Percentiles rank a stretch among this genome's conserved stretches.
Evolutionary conservation across 257 asterid species (phyloP).

Genomic region (Ophiorrhiza pumila): DNA sequence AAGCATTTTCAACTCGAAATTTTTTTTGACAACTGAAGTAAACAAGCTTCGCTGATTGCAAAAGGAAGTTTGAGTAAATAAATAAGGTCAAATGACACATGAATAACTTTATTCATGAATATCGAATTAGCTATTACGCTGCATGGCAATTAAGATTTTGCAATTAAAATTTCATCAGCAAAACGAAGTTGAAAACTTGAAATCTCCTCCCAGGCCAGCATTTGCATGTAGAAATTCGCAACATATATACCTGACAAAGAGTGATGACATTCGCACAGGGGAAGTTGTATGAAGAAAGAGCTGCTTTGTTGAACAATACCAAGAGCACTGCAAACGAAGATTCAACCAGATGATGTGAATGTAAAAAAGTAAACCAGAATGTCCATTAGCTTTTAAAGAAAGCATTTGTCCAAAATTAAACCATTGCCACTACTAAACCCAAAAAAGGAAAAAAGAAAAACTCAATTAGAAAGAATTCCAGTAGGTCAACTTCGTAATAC

Average conservation of each 20-base stretch:
- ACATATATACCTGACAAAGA: slow-evolving; percentile 68
- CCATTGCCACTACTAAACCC: background rate
- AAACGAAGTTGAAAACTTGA: background rate
- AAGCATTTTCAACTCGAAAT: background rate
- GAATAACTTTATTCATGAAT: no score
- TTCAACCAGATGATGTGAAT: slow-evolving; percentile 12
- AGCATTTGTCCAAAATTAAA: slow-evolving; percentile 4
- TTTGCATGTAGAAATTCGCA: slow-evolving; percentile 10
- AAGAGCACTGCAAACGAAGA: slow-evolving; percentile 67
- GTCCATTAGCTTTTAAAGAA: background rate
- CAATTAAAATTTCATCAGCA: slow-evolving; percentile 2
- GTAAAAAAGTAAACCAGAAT: background rate
- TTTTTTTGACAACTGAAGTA: background rate
- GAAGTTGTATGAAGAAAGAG: slow-evolving; percentile 85
- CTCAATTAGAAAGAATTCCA: background rate
- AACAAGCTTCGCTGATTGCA: background rate
- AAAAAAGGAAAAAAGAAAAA: background rate
- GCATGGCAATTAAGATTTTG: background rate
- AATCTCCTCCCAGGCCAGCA: background rate
- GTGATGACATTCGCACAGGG: slow-evolving; percentile 93
- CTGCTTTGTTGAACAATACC: slow-evolving; percentile 92
- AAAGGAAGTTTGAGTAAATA: background rate
- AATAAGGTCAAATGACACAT: background rate
- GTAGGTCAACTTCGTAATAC: background rate
- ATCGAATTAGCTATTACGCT: no score